These are phyloP conservation scores for Cyberlindnera suaveolens DNA, from an alignment of 805 yeast species.

Conservation along the genomic window DNA sequence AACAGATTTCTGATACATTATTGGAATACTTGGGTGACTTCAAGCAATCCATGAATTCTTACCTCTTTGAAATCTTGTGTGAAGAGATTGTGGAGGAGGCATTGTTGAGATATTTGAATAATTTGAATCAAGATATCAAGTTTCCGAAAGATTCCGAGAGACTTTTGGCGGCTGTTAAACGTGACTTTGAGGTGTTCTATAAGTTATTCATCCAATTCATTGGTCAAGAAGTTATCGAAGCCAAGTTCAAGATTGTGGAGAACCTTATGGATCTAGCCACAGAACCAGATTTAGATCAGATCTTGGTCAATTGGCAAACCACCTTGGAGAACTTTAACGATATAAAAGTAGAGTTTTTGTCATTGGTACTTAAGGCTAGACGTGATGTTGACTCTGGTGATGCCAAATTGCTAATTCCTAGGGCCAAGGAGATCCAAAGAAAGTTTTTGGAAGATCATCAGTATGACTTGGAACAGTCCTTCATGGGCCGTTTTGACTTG, in stretches of 20 bases:
- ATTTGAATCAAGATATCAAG: conserved; percentile 36
- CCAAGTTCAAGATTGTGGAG: conserved; percentile 54
- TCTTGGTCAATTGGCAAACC: conserved; percentile 52
- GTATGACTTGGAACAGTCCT: conserved; percentile 6
- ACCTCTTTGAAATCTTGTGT: conserved; percentile 45
- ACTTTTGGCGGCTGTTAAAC: conserved; percentile 45
- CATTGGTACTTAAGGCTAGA: conserved; percentile 48
- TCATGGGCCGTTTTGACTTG: conserved; percentile 13
- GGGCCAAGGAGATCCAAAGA: conserved; percentile 8
- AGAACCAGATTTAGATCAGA: conserved; percentile 38
- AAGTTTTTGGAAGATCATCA: conserved; percentile 6
- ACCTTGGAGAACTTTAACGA: conserved; percentile 66
- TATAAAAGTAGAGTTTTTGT: conserved; percentile 66
- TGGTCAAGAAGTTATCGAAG: conserved; percentile 36
- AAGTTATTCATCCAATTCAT: conserved; percentile 43
- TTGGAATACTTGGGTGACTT: conserved; percentile 68
- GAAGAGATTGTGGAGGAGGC: conserved; percentile 50
- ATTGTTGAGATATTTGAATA: conserved; percentile 41
- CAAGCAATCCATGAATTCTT: conserved; percentile 43
- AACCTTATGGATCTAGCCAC: conserved; percentile 51
- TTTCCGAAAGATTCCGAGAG: conserved; percentile 36
- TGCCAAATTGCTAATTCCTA: conserved; percentile 11
- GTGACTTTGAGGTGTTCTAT: conserved; percentile 55
- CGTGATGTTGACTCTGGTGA: conserved; percentile 27
- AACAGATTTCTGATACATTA: conserved; percentile 65